These are phyloP conservation scores for Quercus wislizeni DNA, from an alignment of 306 rosid genomes.

Conservation along the genomic window DNA sequence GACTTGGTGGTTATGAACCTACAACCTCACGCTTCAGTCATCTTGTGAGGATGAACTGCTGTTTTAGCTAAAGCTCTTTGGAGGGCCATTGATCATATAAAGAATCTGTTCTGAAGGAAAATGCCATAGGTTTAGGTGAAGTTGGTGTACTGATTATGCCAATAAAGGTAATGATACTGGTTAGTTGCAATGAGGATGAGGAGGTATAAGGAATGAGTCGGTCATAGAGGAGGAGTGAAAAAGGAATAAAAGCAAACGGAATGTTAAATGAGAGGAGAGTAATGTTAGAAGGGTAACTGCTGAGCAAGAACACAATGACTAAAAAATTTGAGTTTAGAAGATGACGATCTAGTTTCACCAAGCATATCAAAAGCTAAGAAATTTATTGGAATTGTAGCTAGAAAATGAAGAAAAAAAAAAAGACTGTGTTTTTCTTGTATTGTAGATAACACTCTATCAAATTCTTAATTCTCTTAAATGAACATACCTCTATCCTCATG, in stretches of 20 bases:
- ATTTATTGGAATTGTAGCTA: not conserved
- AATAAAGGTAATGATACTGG: not conserved
- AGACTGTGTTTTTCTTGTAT: not conserved
- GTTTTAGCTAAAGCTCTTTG: too few relatives aligned
- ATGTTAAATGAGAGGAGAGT: too few relatives aligned
- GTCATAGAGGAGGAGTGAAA: constrained; percentile 68
- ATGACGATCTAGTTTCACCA: not conserved
- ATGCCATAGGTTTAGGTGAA: too few relatives aligned
- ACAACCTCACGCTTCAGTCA: too few relatives aligned
- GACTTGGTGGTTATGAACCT: too few relatives aligned
- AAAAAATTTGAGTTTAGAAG: not conserved
- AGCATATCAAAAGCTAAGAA: not conserved
- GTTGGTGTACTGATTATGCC: too few relatives aligned
- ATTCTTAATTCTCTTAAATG: not conserved
- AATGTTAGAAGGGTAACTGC: not conserved
- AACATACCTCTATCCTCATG: not conserved
- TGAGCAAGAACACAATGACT: not conserved
- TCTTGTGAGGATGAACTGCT: too few relatives aligned
- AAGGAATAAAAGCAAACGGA: too few relatives aligned
- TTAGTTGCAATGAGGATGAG: constrained; percentile 14
- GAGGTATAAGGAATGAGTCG: constrained; percentile 58
- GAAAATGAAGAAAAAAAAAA: not conserved
- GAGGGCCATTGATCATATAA: too few relatives aligned
- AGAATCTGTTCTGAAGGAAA: too few relatives aligned
- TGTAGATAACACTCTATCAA: not conserved